These are phyloP conservation scores for Pseudoscleropodium purum DNA, from an alignment of 225 moss, liverwort and hornwort genomes.

Conservation along the genomic window DNA sequence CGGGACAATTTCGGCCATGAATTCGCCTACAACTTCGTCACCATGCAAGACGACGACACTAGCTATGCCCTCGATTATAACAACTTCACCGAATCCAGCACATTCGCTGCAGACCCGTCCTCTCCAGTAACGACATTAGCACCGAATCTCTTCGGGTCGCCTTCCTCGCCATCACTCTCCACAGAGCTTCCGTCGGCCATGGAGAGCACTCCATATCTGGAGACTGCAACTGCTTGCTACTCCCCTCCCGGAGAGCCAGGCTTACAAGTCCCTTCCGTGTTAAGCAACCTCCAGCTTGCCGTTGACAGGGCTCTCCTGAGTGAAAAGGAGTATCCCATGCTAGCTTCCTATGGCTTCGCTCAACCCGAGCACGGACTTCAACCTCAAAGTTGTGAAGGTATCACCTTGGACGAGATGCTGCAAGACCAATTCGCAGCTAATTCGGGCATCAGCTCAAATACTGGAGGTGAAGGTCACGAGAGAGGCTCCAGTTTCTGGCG, in stretches of 20 bases:
- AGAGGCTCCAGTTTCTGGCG: slow-evolving; percentile 10
- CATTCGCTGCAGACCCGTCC: not conserved
- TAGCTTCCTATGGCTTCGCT: slow-evolving; percentile 3
- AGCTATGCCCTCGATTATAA: not conserved
- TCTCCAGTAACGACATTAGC: not conserved
- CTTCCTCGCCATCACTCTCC: slow-evolving; percentile 3
- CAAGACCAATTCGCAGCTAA: not conserved
- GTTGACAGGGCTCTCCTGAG: not conserved
- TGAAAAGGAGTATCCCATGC: not conserved
- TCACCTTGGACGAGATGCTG: slow-evolving; percentile 12
- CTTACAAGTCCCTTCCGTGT: not conserved
- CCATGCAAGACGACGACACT: not conserved
- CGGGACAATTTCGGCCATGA: slow-evolving; percentile 19
- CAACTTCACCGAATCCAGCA: slow-evolving; percentile 3
- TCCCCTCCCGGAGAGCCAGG: slow-evolving; percentile 1
- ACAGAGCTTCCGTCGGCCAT: not conserved
- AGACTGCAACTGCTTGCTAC: not conserved
- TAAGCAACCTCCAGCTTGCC: not conserved
- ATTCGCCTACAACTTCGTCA: not conserved
- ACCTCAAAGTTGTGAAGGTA: not conserved
- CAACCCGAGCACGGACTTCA: not conserved
- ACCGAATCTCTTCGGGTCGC: not conserved
- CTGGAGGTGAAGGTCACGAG: not conserved
- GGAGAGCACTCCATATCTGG: not conserved
- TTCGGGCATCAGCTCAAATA: not conserved